Evolutionary conservation across 768 basidiomycete species (phyloP), one percentile per base, ranked within the genome.

Genomic region (Boletus coccyginus): DNA sequence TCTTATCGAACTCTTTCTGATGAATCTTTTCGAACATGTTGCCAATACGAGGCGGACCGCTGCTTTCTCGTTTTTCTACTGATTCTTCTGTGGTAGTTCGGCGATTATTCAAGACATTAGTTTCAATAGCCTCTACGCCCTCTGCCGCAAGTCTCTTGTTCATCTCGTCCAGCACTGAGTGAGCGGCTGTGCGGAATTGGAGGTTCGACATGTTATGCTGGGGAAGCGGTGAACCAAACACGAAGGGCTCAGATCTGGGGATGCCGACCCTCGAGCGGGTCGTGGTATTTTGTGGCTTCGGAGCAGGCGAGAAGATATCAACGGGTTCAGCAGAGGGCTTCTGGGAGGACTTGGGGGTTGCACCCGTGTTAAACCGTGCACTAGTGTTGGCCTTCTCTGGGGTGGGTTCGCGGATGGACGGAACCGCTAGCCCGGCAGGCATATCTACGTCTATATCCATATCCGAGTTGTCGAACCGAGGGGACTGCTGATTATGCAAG

Each of bases 81-180:
- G 44, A 24, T 19, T 42, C 61, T 49, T 57, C 53, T 17, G 50
- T 43, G 41, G n/a, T 50, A 4, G 50, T 50, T 24, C 38, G 59
- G 35, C 19, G 55, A 46, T 71, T 78, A 38, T 71, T 62, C 47
- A 87, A 75, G 31, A 86, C 70, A 40, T 77, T 71, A 21, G 73
- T 62, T 19, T 73, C 75, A 33, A 87, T 74, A 24, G 73, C 73
- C 33, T 81, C 74, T 8, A 83, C 78, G 2, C 86, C 86, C 7
- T 81, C 80, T 9, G 76, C 78, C 3, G 76, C 78, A 11, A 92
- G 77, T 3, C 88, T 83, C 49, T 78, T 76, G 67, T 92, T 92
- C 87, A 94, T 90, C 70, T 94, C 92, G 48, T 86, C 87, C 32
- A 93, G 74, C 31, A 94, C 84, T 21, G 80, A 79, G n/a, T 82